phyloP scores from a whole-genome alignment of 371 early-diverging fungal species.

The Saksenaea oblongispora region DNA sequence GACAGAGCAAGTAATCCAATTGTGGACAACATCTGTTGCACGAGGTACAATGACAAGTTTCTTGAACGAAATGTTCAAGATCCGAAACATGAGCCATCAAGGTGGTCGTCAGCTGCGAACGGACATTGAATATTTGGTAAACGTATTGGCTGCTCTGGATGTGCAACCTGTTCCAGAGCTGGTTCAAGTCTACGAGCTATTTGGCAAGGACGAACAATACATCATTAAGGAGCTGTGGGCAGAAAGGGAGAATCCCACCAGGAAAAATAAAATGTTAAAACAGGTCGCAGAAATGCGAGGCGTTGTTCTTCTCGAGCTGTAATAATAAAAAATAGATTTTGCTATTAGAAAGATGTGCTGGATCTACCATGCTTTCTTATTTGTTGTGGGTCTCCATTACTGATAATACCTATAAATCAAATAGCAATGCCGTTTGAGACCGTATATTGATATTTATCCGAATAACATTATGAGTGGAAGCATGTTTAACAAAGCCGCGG shows the following conservation, averaged over 20 bases:
- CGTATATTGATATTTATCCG: no score
- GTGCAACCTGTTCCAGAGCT: conserved; percentile 49
- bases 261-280: conserved; percentile 15
- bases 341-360: not conserved
- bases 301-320: conserved; percentile 21
- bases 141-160: conserved; percentile 66
- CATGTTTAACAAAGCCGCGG: no score
- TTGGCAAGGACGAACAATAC: conserved; percentile 13
- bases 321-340: conserved; percentile 9
- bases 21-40: conserved; percentile 71
- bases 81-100: conserved; percentile 42
- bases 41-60: conserved; percentile 58
- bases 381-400: no score
- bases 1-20: conserved; percentile 41
- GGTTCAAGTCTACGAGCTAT: conserved; percentile 14
- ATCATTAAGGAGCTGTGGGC: conserved; percentile 12
- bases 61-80: conserved; percentile 34
- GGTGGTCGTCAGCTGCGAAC: conserved; percentile 59
- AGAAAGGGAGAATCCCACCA: conserved; percentile 9
- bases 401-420: no score
- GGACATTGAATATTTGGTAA: conserved; percentile 64
- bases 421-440: no score
- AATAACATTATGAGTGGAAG: no score
- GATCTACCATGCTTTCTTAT: no score
- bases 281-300: conserved; percentile 21